These are phyloP conservation scores for Cercospora janseana DNA, from an alignment of 2,329 filamentous ascomycete genomes.

Conservation along the genomic window DNA sequence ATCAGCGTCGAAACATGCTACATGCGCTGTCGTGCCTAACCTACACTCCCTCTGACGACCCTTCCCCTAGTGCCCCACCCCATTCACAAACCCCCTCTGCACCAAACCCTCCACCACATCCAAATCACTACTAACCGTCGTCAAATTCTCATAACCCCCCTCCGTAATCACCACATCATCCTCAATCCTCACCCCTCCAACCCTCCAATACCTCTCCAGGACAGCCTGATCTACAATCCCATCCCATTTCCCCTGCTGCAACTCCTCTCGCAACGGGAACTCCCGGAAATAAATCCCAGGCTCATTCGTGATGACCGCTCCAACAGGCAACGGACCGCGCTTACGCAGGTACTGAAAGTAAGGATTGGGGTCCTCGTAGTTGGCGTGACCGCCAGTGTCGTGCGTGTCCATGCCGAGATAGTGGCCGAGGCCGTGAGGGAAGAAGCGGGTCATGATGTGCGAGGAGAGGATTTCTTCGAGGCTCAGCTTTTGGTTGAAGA, in stretches of 20 bases:
- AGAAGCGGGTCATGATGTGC: constrained; percentile 50
- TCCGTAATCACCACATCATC: constrained; percentile 79
- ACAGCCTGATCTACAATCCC: constrained; percentile 65
- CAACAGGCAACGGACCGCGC: constrained; percentile 48
- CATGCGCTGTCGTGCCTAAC: too few relatives aligned
- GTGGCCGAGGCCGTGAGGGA: constrained; percentile 53
- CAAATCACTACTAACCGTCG: constrained; percentile 66
- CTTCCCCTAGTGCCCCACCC: neutral
- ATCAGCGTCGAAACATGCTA: neutral
- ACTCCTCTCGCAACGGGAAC: constrained; percentile 68
- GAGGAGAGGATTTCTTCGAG: constrained; percentile 47
- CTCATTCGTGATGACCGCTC: constrained; percentile 89
- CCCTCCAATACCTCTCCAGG: constrained; percentile 67
- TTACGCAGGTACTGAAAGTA: constrained; percentile 87
- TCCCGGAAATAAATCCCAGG: constrained; percentile 81
- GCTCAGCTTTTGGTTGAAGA: constrained; percentile 51
- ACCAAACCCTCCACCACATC: constrained; percentile 31
- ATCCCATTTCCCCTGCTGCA: constrained; percentile 60
- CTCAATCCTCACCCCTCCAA: constrained; percentile 91
- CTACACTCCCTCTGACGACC: too few relatives aligned
- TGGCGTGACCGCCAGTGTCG: constrained; percentile 50
- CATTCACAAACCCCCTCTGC: constrained; percentile 12
- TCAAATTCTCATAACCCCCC: constrained; percentile 78
- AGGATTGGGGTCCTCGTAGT: constrained; percentile 66
- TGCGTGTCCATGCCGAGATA: constrained; percentile 55